These are phyloP conservation scores for Populus pruinosa DNA, from an alignment of 345 rosid genomes.

Conservation along the genomic window DNA sequence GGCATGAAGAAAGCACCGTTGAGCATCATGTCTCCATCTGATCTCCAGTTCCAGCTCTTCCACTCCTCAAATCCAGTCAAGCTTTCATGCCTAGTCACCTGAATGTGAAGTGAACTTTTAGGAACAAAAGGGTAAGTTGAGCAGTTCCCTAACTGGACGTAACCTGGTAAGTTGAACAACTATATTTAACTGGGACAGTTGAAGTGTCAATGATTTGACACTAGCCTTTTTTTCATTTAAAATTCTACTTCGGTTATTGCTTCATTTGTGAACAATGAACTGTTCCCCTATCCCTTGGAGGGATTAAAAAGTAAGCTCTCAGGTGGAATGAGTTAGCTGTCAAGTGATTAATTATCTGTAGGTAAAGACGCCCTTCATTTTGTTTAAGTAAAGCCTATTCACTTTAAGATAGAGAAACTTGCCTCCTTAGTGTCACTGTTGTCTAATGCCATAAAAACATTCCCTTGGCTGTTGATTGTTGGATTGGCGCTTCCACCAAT, in stretches of 20 bases:
- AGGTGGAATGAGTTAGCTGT: not conserved
- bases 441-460: conserved; percentile 16
- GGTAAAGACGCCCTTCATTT: not conserved
- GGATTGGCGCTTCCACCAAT: conserved; percentile 19
- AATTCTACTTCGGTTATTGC: not conserved
- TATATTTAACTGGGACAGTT: not conserved
- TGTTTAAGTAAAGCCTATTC: not conserved
- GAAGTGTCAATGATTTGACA: not conserved
- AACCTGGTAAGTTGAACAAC: not conserved
- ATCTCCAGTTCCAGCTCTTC: conserved; percentile 23
- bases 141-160: not conserved
- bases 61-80: conserved; percentile 5
- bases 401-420: not conserved
- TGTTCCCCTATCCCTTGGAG: not conserved
- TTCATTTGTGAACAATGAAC: not conserved
- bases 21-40: conserved; percentile 20
- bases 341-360: not conserved
- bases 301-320: not conserved
- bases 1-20: conserved; percentile 17
- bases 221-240: not conserved
- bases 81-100: conserved; percentile 15
- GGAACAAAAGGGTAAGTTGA: not conserved
- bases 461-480: conserved; percentile 22
- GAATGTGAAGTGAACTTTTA: not conserved
- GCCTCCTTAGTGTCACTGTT: conserved; percentile 6